Base-by-base conservation (phyloP, 148 eudicot species). In the Silene latifolia region DNA sequence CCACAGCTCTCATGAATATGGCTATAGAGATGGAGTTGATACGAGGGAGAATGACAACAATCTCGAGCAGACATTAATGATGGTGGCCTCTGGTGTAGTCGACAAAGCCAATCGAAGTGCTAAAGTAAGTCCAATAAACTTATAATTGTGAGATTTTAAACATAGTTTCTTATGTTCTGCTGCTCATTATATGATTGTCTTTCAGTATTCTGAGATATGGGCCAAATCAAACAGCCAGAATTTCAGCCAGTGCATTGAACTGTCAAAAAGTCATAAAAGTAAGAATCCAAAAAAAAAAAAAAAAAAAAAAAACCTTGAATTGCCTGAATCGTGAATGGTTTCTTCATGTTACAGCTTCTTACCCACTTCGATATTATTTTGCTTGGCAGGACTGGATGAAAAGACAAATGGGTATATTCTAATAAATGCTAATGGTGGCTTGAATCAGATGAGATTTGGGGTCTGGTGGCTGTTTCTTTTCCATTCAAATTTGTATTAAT, bases 391-490 rank as follows among this genome's bases (percentile, higher is more conserved):
- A 82, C 82, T 86, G 69, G 93, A 88, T 44, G 85, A 70, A 48
- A 85, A 78, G 70, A 90, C 98, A 62, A 90, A 88, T 73, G 98
- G 99, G 24, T 95, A 88, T 77, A 91, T 95, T 78, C 89, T 95
- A 71, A 82, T 88, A 76, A 95, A 95, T 86, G 97, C 99, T 67
- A 95, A 95, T 78, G 99, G 99, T 76, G 99, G 99, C 82, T 89
- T 95, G 75, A 95, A 95, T 84, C 99, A 95, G 90, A 95, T 95
- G 99, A 90, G 99, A 95, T 95, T 95, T 95, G 99, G 99, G 99
- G 99, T 95, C 86, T 85, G 94, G 80, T 86, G 72, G 72, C 83
- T 78, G 78, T 83, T 60, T 78, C 64, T 74, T 87, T 74, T 63
- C 42, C 51, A 39, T 58, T 54, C 54, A 24, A 8, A 63, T 42